Evolutionary conservation across 1,284 basidiomycete species (phyloP).

Genomic region (Irpex lacteus): DNA sequence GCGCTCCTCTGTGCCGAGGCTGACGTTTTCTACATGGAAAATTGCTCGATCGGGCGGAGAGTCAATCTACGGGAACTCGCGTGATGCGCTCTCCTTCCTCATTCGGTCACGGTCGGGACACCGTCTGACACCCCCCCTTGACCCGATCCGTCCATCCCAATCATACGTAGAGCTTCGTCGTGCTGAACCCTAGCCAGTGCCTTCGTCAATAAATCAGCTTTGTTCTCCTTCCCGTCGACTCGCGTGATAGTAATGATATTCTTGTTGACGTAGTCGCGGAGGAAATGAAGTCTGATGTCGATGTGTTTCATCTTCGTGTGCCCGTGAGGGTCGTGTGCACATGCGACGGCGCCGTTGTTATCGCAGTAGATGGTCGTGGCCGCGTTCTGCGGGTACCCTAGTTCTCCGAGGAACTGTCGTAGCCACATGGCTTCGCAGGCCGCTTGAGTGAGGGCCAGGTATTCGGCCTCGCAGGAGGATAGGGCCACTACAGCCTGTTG

Average conservation of each 20-base stretch:
- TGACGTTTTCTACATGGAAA: neutral
- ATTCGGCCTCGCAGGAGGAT: conserved; percentile 44
- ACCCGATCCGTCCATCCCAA: neutral
- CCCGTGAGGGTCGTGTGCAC: conserved; percentile 29
- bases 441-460: conserved; percentile 33
- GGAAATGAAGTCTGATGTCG: conserved; percentile 31
- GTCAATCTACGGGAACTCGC: neutral
- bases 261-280: conserved; percentile 29
- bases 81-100: neutral
- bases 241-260: conserved; percentile 17
- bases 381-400: conserved; percentile 16
- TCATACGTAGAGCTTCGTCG: neutral
- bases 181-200: conserved; percentile 9
- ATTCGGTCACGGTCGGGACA: neutral
- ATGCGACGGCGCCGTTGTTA: conserved; percentile 29
- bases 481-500: conserved; percentile 35
- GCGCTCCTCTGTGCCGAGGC: neutral
- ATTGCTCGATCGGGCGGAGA: neutral
- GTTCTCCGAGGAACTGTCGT: conserved; percentile 27
- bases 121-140: neutral
- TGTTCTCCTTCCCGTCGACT: conserved; percentile 19
- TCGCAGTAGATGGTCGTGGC: conserved; percentile 25
- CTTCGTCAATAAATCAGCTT: conserved; percentile 33
- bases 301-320: conserved; percentile 36
- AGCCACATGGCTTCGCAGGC: conserved; percentile 32